Evolutionary conservation across 2,329 filamentous ascomycete species (phyloP), one percentile per base, ranked within the genome.

Genomic region (Colletotrichum scovillei): DNA sequence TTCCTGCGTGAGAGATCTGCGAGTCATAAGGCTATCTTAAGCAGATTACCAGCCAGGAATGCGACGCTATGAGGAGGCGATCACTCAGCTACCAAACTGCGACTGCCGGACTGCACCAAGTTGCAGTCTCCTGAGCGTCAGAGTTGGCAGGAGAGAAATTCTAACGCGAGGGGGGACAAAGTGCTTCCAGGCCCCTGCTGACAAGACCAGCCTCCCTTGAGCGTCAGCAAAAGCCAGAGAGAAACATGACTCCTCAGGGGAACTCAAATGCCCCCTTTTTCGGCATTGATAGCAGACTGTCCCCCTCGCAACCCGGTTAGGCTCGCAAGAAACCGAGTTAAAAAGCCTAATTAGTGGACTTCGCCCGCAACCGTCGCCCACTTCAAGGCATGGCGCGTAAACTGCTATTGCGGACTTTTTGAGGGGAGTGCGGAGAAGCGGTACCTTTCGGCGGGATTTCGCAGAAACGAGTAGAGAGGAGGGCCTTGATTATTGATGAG

Each of bases 1-100:
- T 60, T 28, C 70, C 66, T 12, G n/a, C 28, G 42, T n/a, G 28
- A 42, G 60, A 28, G 59, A 70, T 65, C 55, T 55, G 49, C 67
- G 59, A 70, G 66, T 70, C 70, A 46, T 28, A 49, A 28, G 53
- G 30, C 35, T 28, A 64, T 70, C 53, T 58, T 46, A 30, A 73
- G 38, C 38, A 53, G n/a, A 24, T 35, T 28, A 11, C 30, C 60
- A 35, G 55, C n/a, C n/a, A 22, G 56, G n/a, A 58, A 60, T 60
- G 42, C 22, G 8, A 60, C 67, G 26, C 42, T 24, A 26, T 38
- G 55, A 69, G 55, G 55, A 64, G 66, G 26, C 53, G 32, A 73
- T 64, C 59, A 64, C 32, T 64, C 59, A 52, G 22, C 7, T 57
- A 32, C 30, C 53, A 69, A 64, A 55, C 53, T 46, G 26, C 30